Evolutionary conservation across 1,284 basidiomycete genomes (phyloP).

Genomic region (Athelia sp.): DNA sequence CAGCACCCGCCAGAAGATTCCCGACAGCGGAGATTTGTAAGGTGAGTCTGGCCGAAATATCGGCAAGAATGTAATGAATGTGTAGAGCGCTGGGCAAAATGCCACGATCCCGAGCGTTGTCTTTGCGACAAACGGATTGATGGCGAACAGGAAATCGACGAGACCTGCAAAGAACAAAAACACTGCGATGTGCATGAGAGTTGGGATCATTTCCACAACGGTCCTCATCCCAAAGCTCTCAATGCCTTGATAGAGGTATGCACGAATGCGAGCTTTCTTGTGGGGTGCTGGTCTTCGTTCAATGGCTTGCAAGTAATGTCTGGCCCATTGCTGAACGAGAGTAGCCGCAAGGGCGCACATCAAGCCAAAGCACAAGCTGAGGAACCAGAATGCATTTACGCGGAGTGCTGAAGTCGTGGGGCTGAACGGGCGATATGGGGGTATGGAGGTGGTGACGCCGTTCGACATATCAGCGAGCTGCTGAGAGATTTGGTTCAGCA

Average conservation of each 20-base stretch:
- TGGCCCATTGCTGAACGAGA: slow-evolving; percentile 21
- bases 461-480: slow-evolving; percentile 15
- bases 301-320: background rate
- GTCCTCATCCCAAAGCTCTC: slow-evolving; percentile 28
- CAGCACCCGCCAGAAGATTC: slow-evolving; percentile 25
- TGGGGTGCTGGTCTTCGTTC: background rate
- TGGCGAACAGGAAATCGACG: slow-evolving; percentile 28
- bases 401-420: background rate
- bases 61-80: slow-evolving; percentile 27
- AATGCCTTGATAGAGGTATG: slow-evolving; percentile 31
- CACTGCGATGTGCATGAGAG: slow-evolving; percentile 34
- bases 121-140: slow-evolving; percentile 25
- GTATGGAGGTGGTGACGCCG: background rate
- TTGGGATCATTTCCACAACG: slow-evolving; percentile 32
- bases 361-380: slow-evolving; percentile 18
- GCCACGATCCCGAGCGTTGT: slow-evolving; percentile 24
- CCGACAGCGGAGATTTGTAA: slow-evolving; percentile 32
- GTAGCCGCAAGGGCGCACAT: slow-evolving; percentile 19
- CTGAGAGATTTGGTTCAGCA: slow-evolving; percentile 29
- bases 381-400: slow-evolving; percentile 11
- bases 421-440: background rate
- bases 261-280: slow-evolving; percentile 27
- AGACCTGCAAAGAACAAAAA: slow-evolving; percentile 36
- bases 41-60: slow-evolving; percentile 29
- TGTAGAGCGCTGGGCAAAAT: slow-evolving; percentile 23